Evolutionary conservation across 192 early-diverging fungal genomes (phyloP).

Genomic region (Linnemannia elongata): DNA sequence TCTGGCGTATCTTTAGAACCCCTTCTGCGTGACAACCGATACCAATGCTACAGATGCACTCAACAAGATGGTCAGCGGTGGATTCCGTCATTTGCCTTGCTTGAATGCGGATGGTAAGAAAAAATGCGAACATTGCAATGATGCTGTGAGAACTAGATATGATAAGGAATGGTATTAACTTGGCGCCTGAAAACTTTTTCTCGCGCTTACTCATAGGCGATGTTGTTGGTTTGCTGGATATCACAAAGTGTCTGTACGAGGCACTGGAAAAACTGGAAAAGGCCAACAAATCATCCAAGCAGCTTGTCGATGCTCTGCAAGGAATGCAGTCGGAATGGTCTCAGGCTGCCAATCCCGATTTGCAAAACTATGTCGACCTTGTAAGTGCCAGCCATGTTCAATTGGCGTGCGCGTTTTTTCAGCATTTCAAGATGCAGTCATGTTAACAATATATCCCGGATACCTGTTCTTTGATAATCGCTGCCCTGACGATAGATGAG

Average conservation of each 20-base stretch:
- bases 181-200: background rate
- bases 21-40: slow-evolving; percentile 82
- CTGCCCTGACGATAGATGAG: slow-evolving; percentile 45
- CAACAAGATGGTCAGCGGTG: slow-evolving; percentile 82
- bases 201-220: slow-evolving; percentile 64
- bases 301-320: slow-evolving; percentile 83
- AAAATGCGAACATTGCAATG: background rate
- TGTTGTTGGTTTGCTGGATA: slow-evolving; percentile 85
- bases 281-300: slow-evolving; percentile 80
- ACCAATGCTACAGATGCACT: slow-evolving; percentile 83
- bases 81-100: slow-evolving; percentile 80
- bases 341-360: slow-evolving; percentile 64
- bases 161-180: background rate
- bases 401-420: no score
- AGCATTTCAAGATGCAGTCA: background rate
- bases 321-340: slow-evolving; percentile 83
- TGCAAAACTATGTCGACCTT: slow-evolving; percentile 75
- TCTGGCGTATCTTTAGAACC: slow-evolving; percentile 63
- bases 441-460: background rate
- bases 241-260: slow-evolving; percentile 87
- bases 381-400: slow-evolving; percentile 35
- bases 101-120: slow-evolving; percentile 32
- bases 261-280: slow-evolving; percentile 87
- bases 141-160: background rate
- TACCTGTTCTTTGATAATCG: background rate